These are phyloP conservation scores for Macrocystidia cucumis DNA, from an alignment of 1,284 basidiomycete genomes.

Conservation along the genomic window DNA sequence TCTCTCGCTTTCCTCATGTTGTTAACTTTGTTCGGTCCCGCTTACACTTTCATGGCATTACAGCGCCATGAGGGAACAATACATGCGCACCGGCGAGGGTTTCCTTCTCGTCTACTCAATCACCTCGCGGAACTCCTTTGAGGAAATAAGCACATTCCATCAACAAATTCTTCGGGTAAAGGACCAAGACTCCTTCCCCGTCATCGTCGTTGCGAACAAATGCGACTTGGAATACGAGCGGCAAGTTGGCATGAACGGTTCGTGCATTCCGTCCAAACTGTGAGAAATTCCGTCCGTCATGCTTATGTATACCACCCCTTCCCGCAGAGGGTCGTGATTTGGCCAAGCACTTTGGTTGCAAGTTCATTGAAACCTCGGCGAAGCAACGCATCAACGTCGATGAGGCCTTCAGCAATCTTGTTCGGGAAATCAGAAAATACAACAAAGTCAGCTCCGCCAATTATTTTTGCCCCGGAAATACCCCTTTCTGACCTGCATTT, in stretches of 20 bases:
- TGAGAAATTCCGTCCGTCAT: conserved; percentile 1
- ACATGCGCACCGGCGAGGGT: conserved; percentile 97
- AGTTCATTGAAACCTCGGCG: conserved; percentile 98
- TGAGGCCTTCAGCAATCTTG: conserved; percentile 96
- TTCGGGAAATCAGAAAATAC: conserved; percentile 94
- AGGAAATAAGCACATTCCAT: conserved; percentile 96
- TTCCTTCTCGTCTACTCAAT: conserved; percentile 99
- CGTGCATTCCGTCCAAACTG: conserved; percentile 17
- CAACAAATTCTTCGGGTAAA: conserved; percentile 97
- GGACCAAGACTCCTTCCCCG: conserved; percentile 97
- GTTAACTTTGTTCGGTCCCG: too few species aligned
- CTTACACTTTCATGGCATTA: too few species aligned
- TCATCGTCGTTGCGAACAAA: conserved; percentile 98
- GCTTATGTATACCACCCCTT: conserved; percentile 5
- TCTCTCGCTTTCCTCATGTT: conserved; percentile 7
- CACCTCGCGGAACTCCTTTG: conserved; percentile 96
- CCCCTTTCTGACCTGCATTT: conserved; percentile 8
- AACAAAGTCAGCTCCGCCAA: conserved; percentile 60
- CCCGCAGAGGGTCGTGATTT: conserved; percentile 90
- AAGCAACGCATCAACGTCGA: conserved; percentile 99
- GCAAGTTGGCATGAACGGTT: conserved; percentile 94
- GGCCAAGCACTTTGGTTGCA: conserved; percentile 94
- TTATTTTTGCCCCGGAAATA: conserved; percentile 1
- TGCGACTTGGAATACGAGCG: conserved; percentile 98
- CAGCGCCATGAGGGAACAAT: conserved; percentile 96